Conservation (phyloP, 345 rosid species). For the Eucalyptus erythrocorys region DNA sequence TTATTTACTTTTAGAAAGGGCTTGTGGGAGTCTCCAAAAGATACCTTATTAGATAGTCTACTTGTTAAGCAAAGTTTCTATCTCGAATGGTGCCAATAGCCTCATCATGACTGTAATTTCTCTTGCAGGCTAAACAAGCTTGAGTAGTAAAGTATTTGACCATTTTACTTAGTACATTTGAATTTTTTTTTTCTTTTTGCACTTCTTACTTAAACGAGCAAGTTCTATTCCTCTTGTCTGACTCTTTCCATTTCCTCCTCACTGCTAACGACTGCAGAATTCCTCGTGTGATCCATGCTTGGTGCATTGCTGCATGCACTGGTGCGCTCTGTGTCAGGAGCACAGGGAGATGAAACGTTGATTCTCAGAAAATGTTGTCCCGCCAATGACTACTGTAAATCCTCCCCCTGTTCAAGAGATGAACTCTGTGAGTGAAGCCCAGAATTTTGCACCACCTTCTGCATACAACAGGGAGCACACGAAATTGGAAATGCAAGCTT, state of each 20-base stretch:
- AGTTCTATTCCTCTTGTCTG: background rate
- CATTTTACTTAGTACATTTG: background rate
- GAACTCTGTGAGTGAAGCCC: conserved; percentile 38
- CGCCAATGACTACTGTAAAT: conserved; percentile 84
- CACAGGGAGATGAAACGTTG: conserved; percentile 83
- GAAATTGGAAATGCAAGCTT: conserved; percentile 47
- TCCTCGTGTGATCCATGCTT: conserved; percentile 78
- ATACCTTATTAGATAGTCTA: background rate
- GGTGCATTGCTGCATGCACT: conserved; percentile 69
- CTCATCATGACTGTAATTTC: background rate
- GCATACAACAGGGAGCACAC: conserved; percentile 14
- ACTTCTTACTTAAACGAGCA: background rate
- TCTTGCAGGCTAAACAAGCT: background rate
- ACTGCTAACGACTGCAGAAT: conserved; percentile 31
- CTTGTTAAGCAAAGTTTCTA: background rate
- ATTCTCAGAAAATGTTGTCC: conserved; percentile 55
- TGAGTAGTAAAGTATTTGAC: background rate
- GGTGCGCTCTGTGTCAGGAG: conserved; percentile 84
- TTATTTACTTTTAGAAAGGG: background rate
- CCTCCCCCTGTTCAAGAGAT: conserved; percentile 90
- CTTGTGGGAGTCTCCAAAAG: background rate
- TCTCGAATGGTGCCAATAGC: background rate
- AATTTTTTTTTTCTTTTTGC: background rate
- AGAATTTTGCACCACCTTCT: conserved; percentile 17
- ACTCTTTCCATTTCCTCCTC: background rate